A percentile compares a stretch with the other conserved stretches of the same genome.
Conservation (phyloP, 768 basidiomycete genomes). For the Lactarius trivialis region DNA sequence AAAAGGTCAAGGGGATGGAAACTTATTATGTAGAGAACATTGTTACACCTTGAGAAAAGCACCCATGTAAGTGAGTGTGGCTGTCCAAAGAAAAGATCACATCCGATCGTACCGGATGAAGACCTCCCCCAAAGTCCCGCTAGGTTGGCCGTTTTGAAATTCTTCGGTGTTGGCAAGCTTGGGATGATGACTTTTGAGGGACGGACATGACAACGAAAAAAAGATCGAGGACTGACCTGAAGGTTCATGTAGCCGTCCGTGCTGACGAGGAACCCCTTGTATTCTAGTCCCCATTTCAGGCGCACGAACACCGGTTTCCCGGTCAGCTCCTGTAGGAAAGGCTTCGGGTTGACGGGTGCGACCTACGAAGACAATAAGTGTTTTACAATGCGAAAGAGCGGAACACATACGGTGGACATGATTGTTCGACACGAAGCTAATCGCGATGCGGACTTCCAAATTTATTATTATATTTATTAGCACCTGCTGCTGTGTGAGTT, state of each 20-base stretch:
- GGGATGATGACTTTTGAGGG: background rate
- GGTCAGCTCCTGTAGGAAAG: constrained; percentile 96
- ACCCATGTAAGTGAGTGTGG: constrained; percentile 19
- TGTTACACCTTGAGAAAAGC: constrained; percentile 65
- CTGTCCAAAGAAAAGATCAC: background rate
- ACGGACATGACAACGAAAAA: background rate
- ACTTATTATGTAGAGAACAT: constrained; percentile 95
- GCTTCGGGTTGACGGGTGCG: constrained; percentile 96
- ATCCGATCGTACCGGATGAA: constrained; percentile 76
- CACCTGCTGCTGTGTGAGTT: background rate
- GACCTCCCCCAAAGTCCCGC: constrained; percentile 95
- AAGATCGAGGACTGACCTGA: constrained; percentile 53
- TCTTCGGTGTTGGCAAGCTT: constrained; percentile 99
- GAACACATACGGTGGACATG: constrained; percentile 57
- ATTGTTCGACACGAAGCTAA: constrained; percentile 36
- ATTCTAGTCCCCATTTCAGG: constrained; percentile 98
- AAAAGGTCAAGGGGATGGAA: constrained; percentile 17
- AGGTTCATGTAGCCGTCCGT: constrained; percentile 99
- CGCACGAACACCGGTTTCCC: constrained; percentile 94
- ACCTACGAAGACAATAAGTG: constrained; percentile 39
- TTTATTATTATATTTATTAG: background rate
- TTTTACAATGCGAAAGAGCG: background rate
- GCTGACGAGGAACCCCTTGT: constrained; percentile 97
- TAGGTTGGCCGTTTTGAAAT: constrained; percentile 92
- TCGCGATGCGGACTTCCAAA: constrained; percentile 38